Evolutionary conservation across 1,284 basidiomycete species (phyloP).

Genomic region (Cutaneotrichosporon spelunceum): DNA sequence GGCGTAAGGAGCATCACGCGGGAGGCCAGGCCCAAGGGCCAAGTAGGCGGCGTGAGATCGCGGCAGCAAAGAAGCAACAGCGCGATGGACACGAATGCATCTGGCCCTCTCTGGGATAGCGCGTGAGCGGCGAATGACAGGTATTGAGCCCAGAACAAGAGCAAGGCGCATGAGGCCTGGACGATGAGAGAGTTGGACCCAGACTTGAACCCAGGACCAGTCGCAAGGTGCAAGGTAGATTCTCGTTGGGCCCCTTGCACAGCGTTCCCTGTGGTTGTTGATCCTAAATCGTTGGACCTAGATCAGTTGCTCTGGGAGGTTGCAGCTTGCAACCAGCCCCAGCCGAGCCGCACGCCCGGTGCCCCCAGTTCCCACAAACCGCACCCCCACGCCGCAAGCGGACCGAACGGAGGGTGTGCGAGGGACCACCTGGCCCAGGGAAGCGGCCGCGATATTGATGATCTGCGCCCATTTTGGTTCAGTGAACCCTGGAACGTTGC

Average conservation of each 20-base stretch:
- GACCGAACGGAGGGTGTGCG: not conserved
- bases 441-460: not conserved
- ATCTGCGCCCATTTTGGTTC: slow-evolving; percentile 7
- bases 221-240: too few species aligned
- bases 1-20: not conserved
- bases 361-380: too few species aligned
- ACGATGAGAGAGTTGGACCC: not conserved
- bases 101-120: too few species aligned
- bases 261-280: not conserved
- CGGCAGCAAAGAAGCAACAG: slow-evolving; percentile 2
- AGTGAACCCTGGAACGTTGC: not conserved
- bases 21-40: not conserved
- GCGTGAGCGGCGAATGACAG: too few species aligned
- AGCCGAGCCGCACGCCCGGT: too few species aligned
- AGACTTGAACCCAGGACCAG: too few species aligned
- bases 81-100: not conserved
- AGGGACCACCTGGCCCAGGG: not conserved
- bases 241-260: not conserved
- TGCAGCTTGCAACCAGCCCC: too few species aligned
- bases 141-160: too few species aligned
- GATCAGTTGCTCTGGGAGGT: too few species aligned
- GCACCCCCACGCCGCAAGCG: not conserved
- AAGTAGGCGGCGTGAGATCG: not conserved
- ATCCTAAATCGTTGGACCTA: not conserved
- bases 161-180: too few species aligned